Percentiles rank a stretch among this genome's conserved stretches.
These are phyloP conservation scores for Uronychia binucleata DNA, from an alignment of 73 alveolate genomes.

Conservation along the genomic window DNA sequence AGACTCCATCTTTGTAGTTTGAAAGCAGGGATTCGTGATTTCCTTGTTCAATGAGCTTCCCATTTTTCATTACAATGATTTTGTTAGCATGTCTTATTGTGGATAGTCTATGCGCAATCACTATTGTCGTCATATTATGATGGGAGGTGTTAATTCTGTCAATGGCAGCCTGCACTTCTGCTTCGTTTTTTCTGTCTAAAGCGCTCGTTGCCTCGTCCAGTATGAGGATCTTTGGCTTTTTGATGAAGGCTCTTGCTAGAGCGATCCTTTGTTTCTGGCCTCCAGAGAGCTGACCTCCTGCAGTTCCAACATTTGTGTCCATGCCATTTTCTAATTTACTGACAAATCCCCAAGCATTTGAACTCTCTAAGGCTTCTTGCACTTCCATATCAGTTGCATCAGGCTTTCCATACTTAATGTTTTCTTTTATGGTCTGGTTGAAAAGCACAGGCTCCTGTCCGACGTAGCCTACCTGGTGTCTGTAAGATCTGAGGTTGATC, in stretches of 20 bases:
- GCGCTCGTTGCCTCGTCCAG: slow-evolving; percentile 81
- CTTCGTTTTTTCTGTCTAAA: slow-evolving; percentile 72
- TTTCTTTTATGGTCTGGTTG: slow-evolving; percentile 89
- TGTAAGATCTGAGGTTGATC: slow-evolving; percentile 55
- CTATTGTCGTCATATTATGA: slow-evolving; percentile 26
- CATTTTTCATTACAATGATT: slow-evolving; percentile 85
- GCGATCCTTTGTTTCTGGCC: slow-evolving; percentile 92
- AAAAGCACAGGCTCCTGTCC: slow-evolving; percentile 95
- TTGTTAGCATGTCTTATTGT: slow-evolving; percentile 90
- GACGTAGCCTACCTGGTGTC: slow-evolving; percentile 77
- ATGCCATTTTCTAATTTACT: slow-evolving; percentile 53
- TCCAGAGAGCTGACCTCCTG: slow-evolving; percentile 80
- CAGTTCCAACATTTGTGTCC: slow-evolving; percentile 68
- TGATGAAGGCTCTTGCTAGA: slow-evolving; percentile 74
- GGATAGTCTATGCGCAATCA: slow-evolving; percentile 94
- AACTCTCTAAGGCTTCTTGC: slow-evolving; percentile 63
- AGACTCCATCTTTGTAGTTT: slow-evolving; percentile 61
- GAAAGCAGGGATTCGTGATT: slow-evolving; percentile 76
- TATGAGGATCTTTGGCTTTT: slow-evolving; percentile 66
- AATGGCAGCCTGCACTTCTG: slow-evolving; percentile 65
- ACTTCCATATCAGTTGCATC: slow-evolving; percentile 80
- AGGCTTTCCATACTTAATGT: slow-evolving; percentile 79
- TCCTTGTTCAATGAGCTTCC: slow-evolving; percentile 88
- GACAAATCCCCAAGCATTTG: slow-evolving; percentile 86
- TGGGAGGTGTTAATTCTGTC: slow-evolving; percentile 12